A percentile compares a stretch with the other conserved stretches of the same genome.
Conservation (phyloP, 495 filamentous ascomycete species). For the Penicillium samsonianum region DNA sequence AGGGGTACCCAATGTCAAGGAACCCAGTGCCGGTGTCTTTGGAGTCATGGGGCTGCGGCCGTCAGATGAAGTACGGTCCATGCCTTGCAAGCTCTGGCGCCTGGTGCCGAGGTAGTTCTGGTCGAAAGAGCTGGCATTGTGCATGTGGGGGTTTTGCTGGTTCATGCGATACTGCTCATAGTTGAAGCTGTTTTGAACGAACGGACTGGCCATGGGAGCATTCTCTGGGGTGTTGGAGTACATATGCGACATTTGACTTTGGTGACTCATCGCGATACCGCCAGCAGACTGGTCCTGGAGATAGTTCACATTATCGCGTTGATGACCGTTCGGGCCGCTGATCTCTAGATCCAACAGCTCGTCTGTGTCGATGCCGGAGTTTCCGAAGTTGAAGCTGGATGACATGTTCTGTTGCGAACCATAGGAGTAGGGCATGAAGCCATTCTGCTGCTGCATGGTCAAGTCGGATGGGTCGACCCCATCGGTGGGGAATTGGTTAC, state of each 20-base stretch:
- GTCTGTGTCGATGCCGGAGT: conserved; percentile 56
- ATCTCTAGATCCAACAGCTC: conserved; percentile 56
- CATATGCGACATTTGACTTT: conserved; percentile 63
- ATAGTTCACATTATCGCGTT: conserved; percentile 45
- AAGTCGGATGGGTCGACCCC: conserved; percentile 87
- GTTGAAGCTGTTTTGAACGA: conserved; percentile 68
- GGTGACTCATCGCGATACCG: conserved; percentile 51
- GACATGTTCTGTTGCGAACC: conserved; percentile 54
- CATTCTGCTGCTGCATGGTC: conserved; percentile 61
- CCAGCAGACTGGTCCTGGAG: conserved; percentile 48
- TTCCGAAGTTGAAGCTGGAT: conserved; percentile 54
- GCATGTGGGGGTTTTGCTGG: conserved; percentile 56
- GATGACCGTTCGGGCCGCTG: conserved; percentile 46
- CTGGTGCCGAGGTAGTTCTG: conserved; percentile 51
- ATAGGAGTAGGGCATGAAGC: conserved; percentile 53
- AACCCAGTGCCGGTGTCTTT: conserved; percentile 65
- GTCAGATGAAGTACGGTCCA: conserved; percentile 71
- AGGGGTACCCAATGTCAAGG: conserved; percentile 60
- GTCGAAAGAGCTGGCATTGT: conserved; percentile 53
- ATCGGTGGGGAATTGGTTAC: conserved; percentile 66
- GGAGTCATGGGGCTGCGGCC: conserved; percentile 77
- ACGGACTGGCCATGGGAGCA: conserved; percentile 84
- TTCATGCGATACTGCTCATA: conserved; percentile 69
- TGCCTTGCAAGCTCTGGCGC: conserved; percentile 60
- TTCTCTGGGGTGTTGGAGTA: conserved; percentile 88